Evolutionary conservation across 164 flowering plant species (phyloP), one percentile per base, ranked within the genome.

Genomic region (Amborella trichopoda): DNA sequence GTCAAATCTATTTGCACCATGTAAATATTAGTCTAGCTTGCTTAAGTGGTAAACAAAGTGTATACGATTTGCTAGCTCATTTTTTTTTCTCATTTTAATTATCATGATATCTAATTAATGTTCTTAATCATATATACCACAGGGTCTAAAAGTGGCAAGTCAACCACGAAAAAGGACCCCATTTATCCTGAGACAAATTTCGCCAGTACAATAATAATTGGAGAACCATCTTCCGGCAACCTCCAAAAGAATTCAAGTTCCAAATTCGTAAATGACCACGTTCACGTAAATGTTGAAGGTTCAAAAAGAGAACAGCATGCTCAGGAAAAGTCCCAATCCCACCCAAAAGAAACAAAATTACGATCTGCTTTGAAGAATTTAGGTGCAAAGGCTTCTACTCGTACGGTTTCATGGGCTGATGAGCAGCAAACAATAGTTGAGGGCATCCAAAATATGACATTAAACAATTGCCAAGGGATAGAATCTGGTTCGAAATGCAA

Each of bases 351-450:
- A 51, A 33, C 56, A 18, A 18, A 40, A 32, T 74, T 50, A 23
- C 80, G 67, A 60, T 67, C 99, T 37, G 75, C 86, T 49, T 52
- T 86, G 32, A 82, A 75, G 64, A 48, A 75, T 28, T 52, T 74
- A 21, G 64, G 70, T 64, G 52, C 62, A 24, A 78, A 76, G 65
- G 70, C 70, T 56, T 54, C 40, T 24, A 38, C 40, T 32, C 71
- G 74, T 20, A 71, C 61, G 38, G 90, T 87, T 41, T 72, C 93
- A 20, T 91, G 98, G 98, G 93, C 93, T 61, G 98, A 91, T 77
- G 79, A 77, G 61, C 70, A 28, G 21, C n/a, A n/a, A n/a, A n/a
- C n/a, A 5, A n/a, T 14, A 30, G 14, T 14, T 30, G 11, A 8
- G 34, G 9, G 34, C 9, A 30, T 30, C 11, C 34, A 30, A 30